These are phyloP conservation scores for Yarrowia alimentaria DNA, from an alignment of 805 yeast genomes.

Conservation along the genomic window DNA sequence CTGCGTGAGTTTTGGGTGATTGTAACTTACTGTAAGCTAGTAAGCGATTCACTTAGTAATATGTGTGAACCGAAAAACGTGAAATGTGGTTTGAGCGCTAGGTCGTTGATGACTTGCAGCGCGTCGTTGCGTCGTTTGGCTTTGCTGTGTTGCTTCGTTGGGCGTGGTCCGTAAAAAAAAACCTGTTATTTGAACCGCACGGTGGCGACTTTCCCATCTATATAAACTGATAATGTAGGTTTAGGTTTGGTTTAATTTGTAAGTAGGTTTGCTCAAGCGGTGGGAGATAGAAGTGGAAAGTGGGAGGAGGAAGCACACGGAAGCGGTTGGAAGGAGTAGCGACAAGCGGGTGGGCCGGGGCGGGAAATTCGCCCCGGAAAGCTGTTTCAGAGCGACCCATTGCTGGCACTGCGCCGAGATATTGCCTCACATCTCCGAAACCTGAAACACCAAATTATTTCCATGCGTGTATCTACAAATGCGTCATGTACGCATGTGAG, in stretches of 20 bases:
- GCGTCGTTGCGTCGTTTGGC: too few relatives aligned
- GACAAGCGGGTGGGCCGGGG: not conserved
- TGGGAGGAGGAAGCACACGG: not conserved
- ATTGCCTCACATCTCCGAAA: too few relatives aligned
- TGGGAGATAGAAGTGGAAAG: constrained; percentile 8
- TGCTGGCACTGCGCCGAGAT: too few relatives aligned
- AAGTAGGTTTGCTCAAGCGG: constrained; percentile 14
- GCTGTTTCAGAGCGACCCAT: not conserved
- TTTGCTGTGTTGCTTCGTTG: not conserved
- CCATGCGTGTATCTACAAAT: too few relatives aligned
- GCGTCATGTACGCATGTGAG: constrained; percentile 27
- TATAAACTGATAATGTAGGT: constrained; percentile 5
- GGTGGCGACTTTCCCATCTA: constrained; percentile 17
- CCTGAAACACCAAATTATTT: too few relatives aligned
- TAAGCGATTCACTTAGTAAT: constrained; percentile 12
- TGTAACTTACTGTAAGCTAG: constrained; percentile 14
- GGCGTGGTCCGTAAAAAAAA: not conserved
- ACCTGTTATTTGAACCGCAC: constrained; percentile 1
- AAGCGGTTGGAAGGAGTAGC: constrained; percentile 6
- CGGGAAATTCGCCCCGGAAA: too few relatives aligned
- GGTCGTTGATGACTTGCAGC: constrained; percentile 9
- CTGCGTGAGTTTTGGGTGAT: not conserved
- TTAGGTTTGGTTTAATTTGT: constrained; percentile 23
- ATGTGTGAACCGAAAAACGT: not conserved
- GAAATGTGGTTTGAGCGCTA: not conserved